These are phyloP conservation scores for Stylosanthes scabra DNA, from an alignment of 331 rosid species.

Conservation along the genomic window DNA sequence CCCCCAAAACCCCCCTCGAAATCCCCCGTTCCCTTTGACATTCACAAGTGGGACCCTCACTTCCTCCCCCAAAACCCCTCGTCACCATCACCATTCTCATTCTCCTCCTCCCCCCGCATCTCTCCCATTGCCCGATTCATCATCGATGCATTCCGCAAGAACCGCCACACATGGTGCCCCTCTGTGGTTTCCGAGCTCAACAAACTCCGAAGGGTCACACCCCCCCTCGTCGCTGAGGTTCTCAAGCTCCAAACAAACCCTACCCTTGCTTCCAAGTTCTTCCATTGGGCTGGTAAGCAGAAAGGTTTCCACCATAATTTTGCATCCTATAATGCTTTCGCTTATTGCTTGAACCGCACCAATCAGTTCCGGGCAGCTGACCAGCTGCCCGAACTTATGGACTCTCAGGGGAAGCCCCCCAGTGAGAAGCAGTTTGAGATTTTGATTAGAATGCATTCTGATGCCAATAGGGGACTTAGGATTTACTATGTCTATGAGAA, in stretches of 20 bases:
- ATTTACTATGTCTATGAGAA: constrained; percentile 72
- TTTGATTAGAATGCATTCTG: constrained; percentile 77
- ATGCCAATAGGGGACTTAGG: constrained; percentile 82
- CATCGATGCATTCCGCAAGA: constrained; percentile 68
- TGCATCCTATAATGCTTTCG: constrained; percentile 75
- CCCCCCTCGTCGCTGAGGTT: constrained; percentile 72
- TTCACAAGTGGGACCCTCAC: constrained; percentile 78
- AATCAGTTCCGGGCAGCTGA: constrained; percentile 65
- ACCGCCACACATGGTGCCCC: constrained; percentile 64
- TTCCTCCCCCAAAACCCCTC: constrained; percentile 41
- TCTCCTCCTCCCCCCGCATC: constrained; percentile 55
- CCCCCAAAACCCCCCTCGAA: constrained; percentile 7
- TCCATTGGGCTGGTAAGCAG: constrained; percentile 80
- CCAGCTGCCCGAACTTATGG: constrained; percentile 82
- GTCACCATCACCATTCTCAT: constrained; percentile 37
- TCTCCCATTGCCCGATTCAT: constrained; percentile 88
- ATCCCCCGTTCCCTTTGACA: constrained; percentile 47
- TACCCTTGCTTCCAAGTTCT: constrained; percentile 65
- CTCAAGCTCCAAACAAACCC: constrained; percentile 64
- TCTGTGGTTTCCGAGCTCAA: constrained; percentile 62
- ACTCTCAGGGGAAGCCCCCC: constrained; percentile 79
- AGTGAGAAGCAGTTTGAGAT: constrained; percentile 93
- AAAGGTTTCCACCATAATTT: constrained; percentile 72
- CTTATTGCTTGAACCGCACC: constrained; percentile 72
- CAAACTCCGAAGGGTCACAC: constrained; percentile 82